Evolutionary conservation across 1,139 yeast species (phyloP).

Genomic region (Suhomyces chickasaworum): DNA sequence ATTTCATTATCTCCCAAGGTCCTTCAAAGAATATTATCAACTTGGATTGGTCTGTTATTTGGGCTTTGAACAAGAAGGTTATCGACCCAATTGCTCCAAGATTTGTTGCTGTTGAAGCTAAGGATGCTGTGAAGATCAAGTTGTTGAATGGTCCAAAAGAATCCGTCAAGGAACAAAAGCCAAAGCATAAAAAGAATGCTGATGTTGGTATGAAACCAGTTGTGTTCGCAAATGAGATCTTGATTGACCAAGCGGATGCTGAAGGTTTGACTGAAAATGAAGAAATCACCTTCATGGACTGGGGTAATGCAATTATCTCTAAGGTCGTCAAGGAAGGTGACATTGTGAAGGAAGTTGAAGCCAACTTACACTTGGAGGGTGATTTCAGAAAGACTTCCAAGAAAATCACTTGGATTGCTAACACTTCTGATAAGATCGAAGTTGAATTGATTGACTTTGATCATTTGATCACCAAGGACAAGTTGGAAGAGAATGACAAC

Average conservation of each 20-base stretch:
- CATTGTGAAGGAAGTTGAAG: slow-evolving; percentile 65
- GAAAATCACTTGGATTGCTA: slow-evolving; percentile 95
- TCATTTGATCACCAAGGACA: slow-evolving; percentile 93
- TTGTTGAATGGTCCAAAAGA: slow-evolving; percentile 71
- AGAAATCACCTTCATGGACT: slow-evolving; percentile 96
- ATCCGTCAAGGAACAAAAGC: slow-evolving; percentile 68
- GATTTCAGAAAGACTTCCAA: slow-evolving; percentile 96
- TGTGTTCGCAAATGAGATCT: slow-evolving; percentile 59
- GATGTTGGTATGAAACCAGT: slow-evolving; percentile 86
- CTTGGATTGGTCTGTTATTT: slow-evolving; percentile 93
- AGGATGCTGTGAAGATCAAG: slow-evolving; percentile 64
- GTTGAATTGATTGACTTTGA: slow-evolving; percentile 91
- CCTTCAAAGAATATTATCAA: slow-evolving; percentile 95
- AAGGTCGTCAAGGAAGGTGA: slow-evolving; percentile 62
- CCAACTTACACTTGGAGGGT: slow-evolving; percentile 87
- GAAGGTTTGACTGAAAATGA: slow-evolving; percentile 67
- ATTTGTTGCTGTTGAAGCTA: slow-evolving; percentile 72
- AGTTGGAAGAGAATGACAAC: slow-evolving; percentile 91
- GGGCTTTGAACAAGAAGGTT: slow-evolving; percentile 96
- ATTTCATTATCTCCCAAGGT: slow-evolving; percentile 92
- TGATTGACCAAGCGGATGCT: slow-evolving; percentile 92
- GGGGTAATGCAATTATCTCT: slow-evolving; percentile 93
- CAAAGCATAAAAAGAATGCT: slow-evolving; percentile 95
- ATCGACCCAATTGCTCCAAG: slow-evolving; percentile 97
- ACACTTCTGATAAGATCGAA: slow-evolving; percentile 66